Evolutionary conservation across 2,329 filamentous ascomycete genomes (phyloP).

Genomic region (Fusarium kyushuense): DNA sequence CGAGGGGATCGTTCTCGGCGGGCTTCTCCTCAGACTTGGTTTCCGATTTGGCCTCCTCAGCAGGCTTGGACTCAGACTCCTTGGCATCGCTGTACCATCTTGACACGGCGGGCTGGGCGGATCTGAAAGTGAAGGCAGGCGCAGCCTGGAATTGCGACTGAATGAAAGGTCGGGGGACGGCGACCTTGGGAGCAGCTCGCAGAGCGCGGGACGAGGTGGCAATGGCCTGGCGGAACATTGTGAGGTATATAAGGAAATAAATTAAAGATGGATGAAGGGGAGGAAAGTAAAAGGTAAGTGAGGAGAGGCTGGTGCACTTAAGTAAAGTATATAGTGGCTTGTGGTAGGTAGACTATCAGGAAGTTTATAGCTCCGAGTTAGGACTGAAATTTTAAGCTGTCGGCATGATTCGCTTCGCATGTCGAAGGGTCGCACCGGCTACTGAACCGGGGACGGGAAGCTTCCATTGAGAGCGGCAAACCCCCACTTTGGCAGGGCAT

Average conservation of each 20-base stretch:
- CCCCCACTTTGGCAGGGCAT: constrained; percentile 16
- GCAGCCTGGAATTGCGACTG: constrained; percentile 55
- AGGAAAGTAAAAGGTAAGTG: constrained; percentile 8
- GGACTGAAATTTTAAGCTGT: constrained; percentile 50
- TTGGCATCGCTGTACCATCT: constrained; percentile 65
- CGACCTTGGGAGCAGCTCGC: constrained; percentile 55
- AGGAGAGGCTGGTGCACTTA: constrained; percentile 30
- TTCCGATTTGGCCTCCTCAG: constrained; percentile 48
- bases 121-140: constrained; percentile 54
- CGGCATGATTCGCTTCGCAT: constrained; percentile 42
- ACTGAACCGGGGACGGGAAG: constrained; percentile 40
- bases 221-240: constrained; percentile 62
- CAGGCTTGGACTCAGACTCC: constrained; percentile 50
- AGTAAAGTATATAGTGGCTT: constrained; percentile 37
- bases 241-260: constrained; percentile 31
- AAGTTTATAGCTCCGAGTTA: constrained; percentile 44
- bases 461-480: constrained; percentile 25
- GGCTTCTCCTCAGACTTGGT: constrained; percentile 49
- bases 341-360: constrained; percentile 41
- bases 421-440: constrained; percentile 43
- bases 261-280: constrained; percentile 8
- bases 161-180: constrained; percentile 53
- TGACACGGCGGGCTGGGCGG: constrained; percentile 50
- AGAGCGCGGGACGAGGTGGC: constrained; percentile 59
- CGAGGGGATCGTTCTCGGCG: constrained; percentile 53